Base-by-base conservation (phyloP, 768 basidiomycete genomes). In the Amanita polypyramis region DNA sequence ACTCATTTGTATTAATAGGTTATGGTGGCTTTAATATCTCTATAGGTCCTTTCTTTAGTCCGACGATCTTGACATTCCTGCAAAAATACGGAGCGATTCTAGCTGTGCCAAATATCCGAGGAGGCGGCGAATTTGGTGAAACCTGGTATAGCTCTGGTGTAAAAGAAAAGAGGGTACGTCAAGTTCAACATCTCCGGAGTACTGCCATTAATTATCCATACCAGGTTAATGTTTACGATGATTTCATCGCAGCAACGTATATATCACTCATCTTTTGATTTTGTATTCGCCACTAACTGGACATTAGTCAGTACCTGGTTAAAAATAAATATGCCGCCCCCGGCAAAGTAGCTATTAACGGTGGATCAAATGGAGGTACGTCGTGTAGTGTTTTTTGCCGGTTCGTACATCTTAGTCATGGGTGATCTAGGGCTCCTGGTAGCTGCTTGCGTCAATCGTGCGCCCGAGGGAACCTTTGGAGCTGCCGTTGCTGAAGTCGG, bases 381-480 rank as follows among this genome's bases (percentile, higher is more conserved):
- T 47, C 17, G 37, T 32, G 17, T 45, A 9, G 23, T 35, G 12
- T 20, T 23, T 29, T 20, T 36, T 11, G 11, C 17, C 29, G 19
- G 37, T 14, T 35, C 14, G 35, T 30, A 15, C n/a, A 30, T n/a
- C 23, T 42, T 25, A n/a, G 32, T 33, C 7, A 39, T 3, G 7
- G 15, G 17, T 36, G 19, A 27, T 27, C 7, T 27, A 84, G 85
- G 86, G 42, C 67, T 91, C 2, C 74, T 90, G 21, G 75, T 90
- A n/a, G 79, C 77, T n/a, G 87, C 87, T n/a, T 90, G 83, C 53
- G 70, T 85, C 39, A 85, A 89, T 51, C 81, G 83, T 33, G 86
- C 86, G 0, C 82, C 82, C 1, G 77, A 85, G 58, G 72, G 72
- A 23, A 82, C 79, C 3, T 80, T 87, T 52, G 87, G 87, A n/a